A percentile compares a stretch with the other conserved stretches of the same genome.
Evolutionary conservation across 192 early-diverging fungal species (phyloP).

Genomic region (Coemansia sp.): DNA sequence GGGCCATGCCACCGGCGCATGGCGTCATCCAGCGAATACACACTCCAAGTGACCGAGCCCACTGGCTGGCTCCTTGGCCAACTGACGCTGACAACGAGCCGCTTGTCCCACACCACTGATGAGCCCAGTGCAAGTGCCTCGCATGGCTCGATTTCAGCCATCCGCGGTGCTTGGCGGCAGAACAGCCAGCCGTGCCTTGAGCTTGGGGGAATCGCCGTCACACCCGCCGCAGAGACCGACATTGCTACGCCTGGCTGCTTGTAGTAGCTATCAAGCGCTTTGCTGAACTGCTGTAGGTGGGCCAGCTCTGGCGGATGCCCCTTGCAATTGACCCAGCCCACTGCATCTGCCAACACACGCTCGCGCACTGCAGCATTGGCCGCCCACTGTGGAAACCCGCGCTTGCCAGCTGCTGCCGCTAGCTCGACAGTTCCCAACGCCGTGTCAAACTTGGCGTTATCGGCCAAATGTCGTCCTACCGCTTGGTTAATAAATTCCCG

Average conservation of each 20-base stretch:
- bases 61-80: not conserved
- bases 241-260: not conserved
- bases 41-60: conserved; percentile 15
- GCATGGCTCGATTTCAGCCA: conserved; percentile 12
- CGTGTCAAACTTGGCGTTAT: conserved; percentile 12
- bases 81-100: conserved; percentile 15
- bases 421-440: conserved; percentile 20
- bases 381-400: conserved; percentile 14
- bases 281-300: conserved; percentile 22
- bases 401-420: not conserved
- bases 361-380: conserved; percentile 35
- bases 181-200: conserved; percentile 31
- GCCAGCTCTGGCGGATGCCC: conserved; percentile 39
- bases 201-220: conserved; percentile 25
- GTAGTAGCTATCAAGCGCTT: conserved; percentile 16
- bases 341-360: conserved; percentile 26
- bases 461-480: conserved; percentile 4
- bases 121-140: conserved; percentile 2
- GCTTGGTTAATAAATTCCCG: conserved; percentile 23
- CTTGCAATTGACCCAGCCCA: conserved; percentile 32
- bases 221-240: conserved; percentile 18
- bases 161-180: conserved; percentile 36
- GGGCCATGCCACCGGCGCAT: conserved; percentile 1
- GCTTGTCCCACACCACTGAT: conserved; percentile 32
- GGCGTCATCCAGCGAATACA: conserved; percentile 23